Evolutionary conservation across 208 protist species (phyloP).

Genomic region (Crithidia expoeki): DNA sequence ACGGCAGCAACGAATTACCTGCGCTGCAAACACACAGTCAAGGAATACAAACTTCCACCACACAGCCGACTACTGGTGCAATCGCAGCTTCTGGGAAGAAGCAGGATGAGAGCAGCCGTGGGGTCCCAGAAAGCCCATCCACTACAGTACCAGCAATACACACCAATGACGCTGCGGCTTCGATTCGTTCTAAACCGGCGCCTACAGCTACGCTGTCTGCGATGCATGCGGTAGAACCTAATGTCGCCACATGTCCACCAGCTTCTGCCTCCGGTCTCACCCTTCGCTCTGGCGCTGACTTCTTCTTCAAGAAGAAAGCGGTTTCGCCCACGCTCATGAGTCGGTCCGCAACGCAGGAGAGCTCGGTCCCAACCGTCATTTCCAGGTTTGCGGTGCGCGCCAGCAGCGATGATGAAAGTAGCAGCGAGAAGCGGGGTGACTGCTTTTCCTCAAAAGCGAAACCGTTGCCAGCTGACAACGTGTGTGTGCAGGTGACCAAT

Average conservation of each 20-base stretch:
- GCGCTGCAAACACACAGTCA: not conserved
- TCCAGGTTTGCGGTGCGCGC: constrained; percentile 2
- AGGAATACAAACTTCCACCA: not conserved
- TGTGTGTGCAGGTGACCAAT: too few species aligned
- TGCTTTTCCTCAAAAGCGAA: too few species aligned
- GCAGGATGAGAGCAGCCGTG: too few species aligned
- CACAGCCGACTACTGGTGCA: not conserved
- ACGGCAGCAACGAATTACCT: not conserved
- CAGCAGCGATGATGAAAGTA: not conserved
- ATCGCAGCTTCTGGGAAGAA: not conserved
- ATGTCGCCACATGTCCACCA: not conserved
- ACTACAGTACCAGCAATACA: not conserved
- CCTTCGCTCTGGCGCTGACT: constrained; percentile 4
- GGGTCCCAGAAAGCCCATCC: not conserved
- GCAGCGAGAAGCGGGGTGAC: too few species aligned
- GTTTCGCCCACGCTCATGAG: not conserved
- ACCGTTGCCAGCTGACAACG: too few species aligned
- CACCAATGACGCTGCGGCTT: not conserved
- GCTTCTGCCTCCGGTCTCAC: not conserved
- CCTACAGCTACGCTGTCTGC: not conserved
- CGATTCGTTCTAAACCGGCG: not conserved
- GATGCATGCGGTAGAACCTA: not conserved
- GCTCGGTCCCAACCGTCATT: not conserved
- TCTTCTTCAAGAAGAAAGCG: not conserved
- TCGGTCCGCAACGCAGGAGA: not conserved